Evolutionary conservation across 2,329 filamentous ascomycete species (phyloP).

Genomic region (Pochonia chlamydosporia): DNA sequence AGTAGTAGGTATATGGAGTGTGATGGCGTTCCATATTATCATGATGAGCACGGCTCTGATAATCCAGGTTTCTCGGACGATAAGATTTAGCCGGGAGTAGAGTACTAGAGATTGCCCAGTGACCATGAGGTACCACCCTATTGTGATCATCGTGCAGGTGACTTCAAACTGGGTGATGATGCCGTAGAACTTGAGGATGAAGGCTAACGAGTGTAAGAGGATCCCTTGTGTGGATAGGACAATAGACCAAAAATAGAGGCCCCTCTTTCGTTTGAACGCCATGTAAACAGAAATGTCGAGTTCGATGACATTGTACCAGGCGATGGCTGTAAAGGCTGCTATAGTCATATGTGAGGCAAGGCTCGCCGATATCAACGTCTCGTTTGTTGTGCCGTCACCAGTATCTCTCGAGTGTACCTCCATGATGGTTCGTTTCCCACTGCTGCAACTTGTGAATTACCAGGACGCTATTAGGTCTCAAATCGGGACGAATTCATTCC

Average conservation of each 20-base stretch:
- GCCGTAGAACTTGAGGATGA: not conserved
- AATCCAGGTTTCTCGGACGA: not conserved
- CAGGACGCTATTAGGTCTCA: too few relatives aligned
- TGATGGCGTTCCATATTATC: not conserved
- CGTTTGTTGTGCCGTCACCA: too few relatives aligned
- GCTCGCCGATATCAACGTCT: too few relatives aligned
- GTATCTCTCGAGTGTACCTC: too few relatives aligned
- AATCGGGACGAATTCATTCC: too few relatives aligned
- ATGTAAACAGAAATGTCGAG: not conserved
- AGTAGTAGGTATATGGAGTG: not conserved
- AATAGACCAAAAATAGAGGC: not conserved
- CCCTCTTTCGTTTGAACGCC: not conserved
- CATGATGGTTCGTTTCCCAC: too few relatives aligned
- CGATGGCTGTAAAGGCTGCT: not conserved
- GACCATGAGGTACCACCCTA: not conserved
- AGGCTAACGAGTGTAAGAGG: not conserved
- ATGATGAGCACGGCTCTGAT: not conserved
- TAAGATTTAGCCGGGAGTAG: not conserved
- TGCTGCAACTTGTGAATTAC: too few relatives aligned
- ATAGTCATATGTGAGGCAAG: not conserved
- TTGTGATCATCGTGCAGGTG: not conserved
- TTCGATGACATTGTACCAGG: not conserved
- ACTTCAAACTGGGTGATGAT: not conserved
- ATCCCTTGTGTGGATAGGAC: not conserved
- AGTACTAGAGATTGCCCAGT: not conserved